These are phyloP conservation scores for Fusarium avenaceum DNA, from an alignment of 2,329 filamentous ascomycete species.

Conservation along the genomic window DNA sequence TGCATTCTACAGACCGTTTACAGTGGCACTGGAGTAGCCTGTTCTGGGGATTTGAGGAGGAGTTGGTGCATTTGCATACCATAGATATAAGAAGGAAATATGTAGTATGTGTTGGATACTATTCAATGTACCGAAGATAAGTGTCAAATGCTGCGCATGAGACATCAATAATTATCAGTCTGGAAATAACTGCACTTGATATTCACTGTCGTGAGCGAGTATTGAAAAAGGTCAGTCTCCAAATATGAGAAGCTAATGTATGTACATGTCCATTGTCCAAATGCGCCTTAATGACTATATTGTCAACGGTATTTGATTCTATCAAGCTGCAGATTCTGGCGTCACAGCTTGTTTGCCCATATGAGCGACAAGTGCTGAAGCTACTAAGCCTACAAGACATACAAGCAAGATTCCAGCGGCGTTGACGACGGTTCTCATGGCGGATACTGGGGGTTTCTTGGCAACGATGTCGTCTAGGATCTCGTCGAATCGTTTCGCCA, in stretches of 20 bases:
- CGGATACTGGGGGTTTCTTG: slow-evolving; percentile 45
- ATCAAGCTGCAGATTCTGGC: slow-evolving; percentile 12
- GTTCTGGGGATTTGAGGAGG: slow-evolving; percentile 1
- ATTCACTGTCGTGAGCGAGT: neutral
- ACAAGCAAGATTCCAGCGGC: slow-evolving; percentile 48
- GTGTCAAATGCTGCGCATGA: slow-evolving; percentile 24
- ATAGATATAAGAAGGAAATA: slow-evolving; percentile 40
- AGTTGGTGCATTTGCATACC: slow-evolving; percentile 46
- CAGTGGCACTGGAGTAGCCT: slow-evolving; percentile 12
- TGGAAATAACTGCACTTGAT: slow-evolving; percentile 10
- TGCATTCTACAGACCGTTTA: slow-evolving; percentile 22
- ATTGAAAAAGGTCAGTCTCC: neutral
- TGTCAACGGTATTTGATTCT: neutral
- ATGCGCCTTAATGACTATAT: neutral
- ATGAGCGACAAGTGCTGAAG: slow-evolving; percentile 30
- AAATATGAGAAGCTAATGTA: neutral
- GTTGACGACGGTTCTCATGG: slow-evolving; percentile 51
- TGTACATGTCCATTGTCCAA: neutral
- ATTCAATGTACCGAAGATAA: slow-evolving; percentile 14
- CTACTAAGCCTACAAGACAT: slow-evolving; percentile 49
- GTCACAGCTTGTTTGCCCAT: neutral
- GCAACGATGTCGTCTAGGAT: slow-evolving; percentile 69
- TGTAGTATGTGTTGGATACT: slow-evolving; percentile 29
- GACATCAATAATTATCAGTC: slow-evolving; percentile 25
- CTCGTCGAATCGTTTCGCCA: slow-evolving; percentile 81